Conservation (phyloP, 179 eudicot species). For the Sideroxylon spinosum region DNA sequence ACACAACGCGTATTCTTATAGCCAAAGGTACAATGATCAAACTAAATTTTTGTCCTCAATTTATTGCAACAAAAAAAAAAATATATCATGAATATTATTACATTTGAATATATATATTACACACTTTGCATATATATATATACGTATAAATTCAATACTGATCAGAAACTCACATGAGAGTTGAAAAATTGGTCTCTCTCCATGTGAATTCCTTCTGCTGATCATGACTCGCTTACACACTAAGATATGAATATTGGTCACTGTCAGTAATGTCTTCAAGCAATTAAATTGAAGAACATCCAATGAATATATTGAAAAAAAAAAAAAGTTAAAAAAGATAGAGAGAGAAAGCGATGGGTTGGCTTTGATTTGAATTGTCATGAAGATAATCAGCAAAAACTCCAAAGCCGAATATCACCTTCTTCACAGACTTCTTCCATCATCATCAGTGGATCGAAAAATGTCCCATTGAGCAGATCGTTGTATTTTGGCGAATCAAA, state of each 20-base stretch:
- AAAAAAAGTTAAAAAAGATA: no score
- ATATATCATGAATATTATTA: not conserved
- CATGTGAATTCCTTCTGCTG: slow-evolving; percentile 20
- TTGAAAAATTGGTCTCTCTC: slow-evolving; percentile 29
- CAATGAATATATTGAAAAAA: slow-evolving; percentile 13
- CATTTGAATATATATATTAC: not conserved
- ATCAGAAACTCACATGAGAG: slow-evolving; percentile 28
- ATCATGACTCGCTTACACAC: slow-evolving; percentile 10
- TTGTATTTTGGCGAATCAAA: slow-evolving; percentile 50
- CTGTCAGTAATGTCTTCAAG: slow-evolving; percentile 54
- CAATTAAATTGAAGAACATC: slow-evolving; percentile 32
- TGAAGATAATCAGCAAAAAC: slow-evolving; percentile 45
- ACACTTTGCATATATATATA: slow-evolving; percentile 1
- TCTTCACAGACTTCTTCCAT: slow-evolving; percentile 47
- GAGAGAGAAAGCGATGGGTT: not conserved
- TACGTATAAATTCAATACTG: not conserved
- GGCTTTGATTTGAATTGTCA: not conserved
- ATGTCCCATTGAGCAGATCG: slow-evolving; percentile 43
- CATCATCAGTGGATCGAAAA: slow-evolving; percentile 40
- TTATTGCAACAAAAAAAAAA: not conserved
- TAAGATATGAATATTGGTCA: slow-evolving; percentile 25
- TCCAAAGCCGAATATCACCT: slow-evolving; percentile 66
- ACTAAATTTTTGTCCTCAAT: no score
- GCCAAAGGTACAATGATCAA: no score
- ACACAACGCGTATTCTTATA: no score